phyloP scores from a whole-genome alignment of 257 asterid species.

The Rauvolfia tetraphylla region DNA sequence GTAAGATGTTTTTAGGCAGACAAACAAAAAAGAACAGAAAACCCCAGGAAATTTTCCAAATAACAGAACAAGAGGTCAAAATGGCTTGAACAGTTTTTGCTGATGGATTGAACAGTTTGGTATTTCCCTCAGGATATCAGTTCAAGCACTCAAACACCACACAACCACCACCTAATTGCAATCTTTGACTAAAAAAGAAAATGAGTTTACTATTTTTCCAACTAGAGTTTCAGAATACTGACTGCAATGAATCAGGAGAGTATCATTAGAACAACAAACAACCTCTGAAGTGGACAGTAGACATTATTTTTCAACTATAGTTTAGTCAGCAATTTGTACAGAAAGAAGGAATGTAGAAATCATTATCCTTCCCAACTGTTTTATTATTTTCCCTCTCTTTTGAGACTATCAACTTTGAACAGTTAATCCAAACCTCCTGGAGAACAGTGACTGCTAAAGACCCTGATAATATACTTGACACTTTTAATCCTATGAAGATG shows the following conservation, averaged over 20 bases:
- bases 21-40: too few species aligned
- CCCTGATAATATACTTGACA: not conserved
- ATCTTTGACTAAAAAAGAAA: too few species aligned
- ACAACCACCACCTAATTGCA: not conserved
- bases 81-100: not conserved
- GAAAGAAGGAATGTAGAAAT: too few species aligned
- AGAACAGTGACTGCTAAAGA: too few species aligned
- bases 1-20: too few species aligned
- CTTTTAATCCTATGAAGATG: not conserved
- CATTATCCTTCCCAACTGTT: too few species aligned
- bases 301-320: too few species aligned
- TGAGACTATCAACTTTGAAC: too few species aligned
- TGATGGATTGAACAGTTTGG: not conserved
- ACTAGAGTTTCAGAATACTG: not conserved
- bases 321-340: too few species aligned
- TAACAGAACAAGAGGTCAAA: too few species aligned
- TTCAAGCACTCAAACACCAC: not conserved
- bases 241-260: not conserved
- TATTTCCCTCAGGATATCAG: not conserved
- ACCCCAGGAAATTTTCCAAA: too few species aligned
- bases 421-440: too few species aligned
- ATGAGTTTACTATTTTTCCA: not conserved
- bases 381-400: not conserved
- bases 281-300: not conserved
- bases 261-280: not conserved